phyloP scores from a whole-genome alignment of 2,329 filamentous ascomycete genomes.

The Aspergillus fumigatiaffinis region DNA sequence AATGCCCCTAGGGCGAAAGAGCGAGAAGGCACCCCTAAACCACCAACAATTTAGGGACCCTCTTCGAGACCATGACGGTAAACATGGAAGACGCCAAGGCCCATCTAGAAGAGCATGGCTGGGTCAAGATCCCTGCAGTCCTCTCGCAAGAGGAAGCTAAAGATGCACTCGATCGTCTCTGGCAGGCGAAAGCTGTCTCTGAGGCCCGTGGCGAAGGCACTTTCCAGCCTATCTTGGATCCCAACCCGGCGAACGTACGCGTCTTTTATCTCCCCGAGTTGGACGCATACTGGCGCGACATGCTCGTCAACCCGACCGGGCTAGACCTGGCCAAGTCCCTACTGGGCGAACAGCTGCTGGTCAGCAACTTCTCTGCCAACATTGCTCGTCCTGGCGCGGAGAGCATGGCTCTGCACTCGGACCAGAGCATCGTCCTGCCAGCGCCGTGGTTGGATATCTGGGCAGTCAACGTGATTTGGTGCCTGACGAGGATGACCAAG shows the following conservation, averaged over 20 bases:
- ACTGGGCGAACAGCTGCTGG: constrained; percentile 26
- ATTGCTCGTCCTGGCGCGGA: constrained; percentile 31
- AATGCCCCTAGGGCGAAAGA: too few relatives aligned
- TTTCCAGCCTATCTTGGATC: too few relatives aligned
- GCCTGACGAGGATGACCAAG: constrained; percentile 25
- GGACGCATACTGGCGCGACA: constrained; percentile 25
- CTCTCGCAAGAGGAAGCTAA: too few relatives aligned
- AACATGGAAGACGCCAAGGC: too few relatives aligned
- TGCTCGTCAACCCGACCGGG: constrained; percentile 25
- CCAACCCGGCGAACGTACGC: constrained; percentile 18
- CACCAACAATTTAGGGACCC: too few relatives aligned
- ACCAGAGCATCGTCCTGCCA: constrained; percentile 30
- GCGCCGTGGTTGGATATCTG: constrained; percentile 28
- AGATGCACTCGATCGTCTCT: too few relatives aligned
- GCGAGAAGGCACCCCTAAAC: too few relatives aligned
- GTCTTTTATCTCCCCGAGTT: constrained; percentile 31
- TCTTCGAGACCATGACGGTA: too few relatives aligned
- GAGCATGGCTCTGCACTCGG: constrained; percentile 32
- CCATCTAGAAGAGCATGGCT: too few relatives aligned
- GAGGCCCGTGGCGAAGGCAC: too few relatives aligned
- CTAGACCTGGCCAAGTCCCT: constrained; percentile 26
- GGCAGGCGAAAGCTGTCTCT: too few relatives aligned
- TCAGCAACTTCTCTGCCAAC: constrained; percentile 36
- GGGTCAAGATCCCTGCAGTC: too few relatives aligned
- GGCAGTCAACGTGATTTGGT: constrained; percentile 29